phyloP scores from a whole-genome alignment of 306 rosid species.

The Lathyrus sativus region DNA sequence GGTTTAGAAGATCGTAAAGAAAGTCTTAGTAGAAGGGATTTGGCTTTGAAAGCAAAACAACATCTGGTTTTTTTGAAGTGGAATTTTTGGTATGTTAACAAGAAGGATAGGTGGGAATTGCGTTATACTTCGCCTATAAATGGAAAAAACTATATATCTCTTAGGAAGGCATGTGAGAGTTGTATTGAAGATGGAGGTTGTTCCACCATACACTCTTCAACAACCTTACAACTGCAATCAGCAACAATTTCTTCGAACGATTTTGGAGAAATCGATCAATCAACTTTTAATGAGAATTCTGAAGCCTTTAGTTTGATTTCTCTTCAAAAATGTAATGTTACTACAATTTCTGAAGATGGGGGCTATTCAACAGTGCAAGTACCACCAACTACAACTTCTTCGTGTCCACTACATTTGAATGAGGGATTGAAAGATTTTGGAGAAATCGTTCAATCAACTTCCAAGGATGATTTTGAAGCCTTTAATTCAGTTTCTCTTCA shows the following conservation, averaged over 20 bases:
- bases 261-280: background rate
- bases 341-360: background rate
- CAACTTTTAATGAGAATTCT: background rate
- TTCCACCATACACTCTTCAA: background rate
- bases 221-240: background rate
- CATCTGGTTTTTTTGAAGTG: slow-evolving; percentile 65
- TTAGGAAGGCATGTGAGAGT: slow-evolving; percentile 55
- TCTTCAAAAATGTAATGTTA: no score
- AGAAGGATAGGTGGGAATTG: slow-evolving; percentile 46
- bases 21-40: background rate
- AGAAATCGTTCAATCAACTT: no score
- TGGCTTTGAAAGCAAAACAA: slow-evolving; percentile 43
- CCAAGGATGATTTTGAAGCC: no score
- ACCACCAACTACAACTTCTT: background rate
- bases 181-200: slow-evolving; percentile 39
- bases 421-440: background rate
- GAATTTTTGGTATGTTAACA: slow-evolving; percentile 43
- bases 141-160: slow-evolving; percentile 52
- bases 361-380: no score
- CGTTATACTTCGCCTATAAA: slow-evolving; percentile 54
- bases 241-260: background rate
- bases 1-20: background rate
- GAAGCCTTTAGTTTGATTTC: no score
- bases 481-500: no score
- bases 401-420: background rate